phyloP scores from a whole-genome alignment of 2,329 filamentous ascomycete species.

The Magnaporthiopsis poae region DNA sequence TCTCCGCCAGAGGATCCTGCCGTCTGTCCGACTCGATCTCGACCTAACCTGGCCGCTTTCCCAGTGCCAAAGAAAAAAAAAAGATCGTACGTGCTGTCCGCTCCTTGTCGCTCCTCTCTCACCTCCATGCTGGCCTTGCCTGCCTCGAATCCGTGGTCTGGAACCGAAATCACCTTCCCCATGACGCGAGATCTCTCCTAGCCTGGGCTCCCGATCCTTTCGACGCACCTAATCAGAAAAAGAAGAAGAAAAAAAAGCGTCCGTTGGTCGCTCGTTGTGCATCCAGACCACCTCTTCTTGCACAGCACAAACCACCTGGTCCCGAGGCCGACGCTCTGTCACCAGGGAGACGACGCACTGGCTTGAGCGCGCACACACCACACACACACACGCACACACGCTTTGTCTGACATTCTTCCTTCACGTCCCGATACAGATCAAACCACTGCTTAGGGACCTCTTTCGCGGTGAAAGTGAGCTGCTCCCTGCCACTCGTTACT shows the following conservation, averaged over 20 bases:
- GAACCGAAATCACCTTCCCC: not conserved
- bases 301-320: not conserved
- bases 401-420: not conserved
- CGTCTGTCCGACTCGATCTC: not conserved
- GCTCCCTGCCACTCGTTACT: conserved; percentile 29
- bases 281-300: not conserved
- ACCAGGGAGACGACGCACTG: not conserved
- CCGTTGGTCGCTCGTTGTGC: not conserved
- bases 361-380: not conserved
- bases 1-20: not conserved
- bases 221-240: not conserved
- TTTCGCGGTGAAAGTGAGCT: conserved; percentile 40
- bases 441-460: conserved; percentile 10
- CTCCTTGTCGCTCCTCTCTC: not conserved
- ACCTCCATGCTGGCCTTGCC: no score
- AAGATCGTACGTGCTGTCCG: not conserved
- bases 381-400: not conserved
- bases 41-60: not conserved
- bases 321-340: not conserved
- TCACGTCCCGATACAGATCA: not conserved
- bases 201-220: not conserved
- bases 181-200: not conserved
- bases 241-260: not conserved
- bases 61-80: not conserved
- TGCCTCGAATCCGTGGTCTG: not conserved